A percentile compares a stretch with the other conserved stretches of the same genome.
Evolutionary conservation across 2,329 filamentous ascomycete genomes (phyloP).

Genomic region (Neopestalotiopsis sp.): DNA sequence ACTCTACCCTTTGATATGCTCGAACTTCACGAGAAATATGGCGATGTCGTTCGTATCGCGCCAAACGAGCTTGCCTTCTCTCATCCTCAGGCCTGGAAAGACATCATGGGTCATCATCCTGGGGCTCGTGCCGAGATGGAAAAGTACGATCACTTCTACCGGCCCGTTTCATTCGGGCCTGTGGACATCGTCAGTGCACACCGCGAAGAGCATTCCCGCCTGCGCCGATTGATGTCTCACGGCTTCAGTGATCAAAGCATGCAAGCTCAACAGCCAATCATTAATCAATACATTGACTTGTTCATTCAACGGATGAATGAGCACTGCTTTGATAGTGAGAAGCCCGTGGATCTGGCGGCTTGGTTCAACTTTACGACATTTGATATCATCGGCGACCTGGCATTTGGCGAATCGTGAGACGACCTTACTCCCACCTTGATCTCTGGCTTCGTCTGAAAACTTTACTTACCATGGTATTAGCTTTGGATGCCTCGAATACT

Average conservation of each 20-base stretch:
- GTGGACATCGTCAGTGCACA: not conserved
- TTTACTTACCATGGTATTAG: too few species aligned
- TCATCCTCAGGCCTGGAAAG: conserved; percentile 42
- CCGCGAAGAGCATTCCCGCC: not conserved
- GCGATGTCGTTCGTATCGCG: conserved; percentile 42
- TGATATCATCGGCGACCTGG: conserved; percentile 30
- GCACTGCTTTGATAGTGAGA: not conserved
- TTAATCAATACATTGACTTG: not conserved
- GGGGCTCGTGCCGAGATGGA: not conserved
- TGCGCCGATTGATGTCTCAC: not conserved
- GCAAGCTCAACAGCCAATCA: not conserved
- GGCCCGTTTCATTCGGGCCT: not conserved
- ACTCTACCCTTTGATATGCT: conserved; percentile 19
- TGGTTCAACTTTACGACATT: conserved; percentile 30
- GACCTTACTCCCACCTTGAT: conserved; percentile 27
- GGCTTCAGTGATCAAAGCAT: not conserved
- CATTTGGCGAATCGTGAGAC: conserved; percentile 23
- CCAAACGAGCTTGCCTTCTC: conserved; percentile 48
- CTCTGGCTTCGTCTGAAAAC: not conserved
- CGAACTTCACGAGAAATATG: conserved; percentile 30
- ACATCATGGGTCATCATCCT: conserved; percentile 40
- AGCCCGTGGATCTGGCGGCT: conserved; percentile 26
- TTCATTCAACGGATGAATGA: not conserved
- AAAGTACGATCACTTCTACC: not conserved
- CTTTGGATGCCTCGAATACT: too few species aligned